Evolutionary conservation across 257 asterid genomes (phyloP), one percentile per base, ranked within the genome.

Genomic region (Solanum ahanhuiri): DNA sequence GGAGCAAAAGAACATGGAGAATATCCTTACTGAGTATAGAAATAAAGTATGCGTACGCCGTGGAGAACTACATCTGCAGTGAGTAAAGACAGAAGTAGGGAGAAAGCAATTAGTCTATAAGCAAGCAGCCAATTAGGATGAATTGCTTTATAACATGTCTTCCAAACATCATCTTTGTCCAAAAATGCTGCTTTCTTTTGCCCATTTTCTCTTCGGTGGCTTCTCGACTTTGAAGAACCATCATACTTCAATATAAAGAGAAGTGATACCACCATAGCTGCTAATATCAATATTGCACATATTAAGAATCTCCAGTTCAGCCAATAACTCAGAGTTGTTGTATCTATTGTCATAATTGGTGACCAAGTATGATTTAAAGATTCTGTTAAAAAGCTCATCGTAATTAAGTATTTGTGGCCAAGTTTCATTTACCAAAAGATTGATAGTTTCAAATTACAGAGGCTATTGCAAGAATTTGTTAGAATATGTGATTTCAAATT

Each of bases 261-360:
- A 37, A 90, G 91, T 70, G 98, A 81, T 30, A 90, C 64, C 43
- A 88, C 81, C 88, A 93, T 90, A 82, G 91, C 89, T 66, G 88
- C 79, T 64, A 91, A 77, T 41, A 96, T 69, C 94, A 93, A 94
- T 89, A 90, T 33, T 73, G 94, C 93, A 92, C 98, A 95, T 5
- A 95, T 87, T 41, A 93, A 91, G 89, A 96, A 91, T 86, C 97
- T 94, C 98, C 98, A 94, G 87, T 96, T 96, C 89, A 95, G 91
- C 99, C 99, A 96, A 87, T 95, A 96, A 86, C 91, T 88, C 41
- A 91, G 92, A 39, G 89, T 33, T 12, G 95, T 93, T 9, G 99
- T 87, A 81, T 96, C 84, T 15, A 17, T 89, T 54, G 92, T 73
- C 98, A 92, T 93, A 73, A 90, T 89, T 8, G 93, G 89, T 85